Base-by-base conservation (phyloP, 352 stramenopile genomes). In the Thraustotheca clavata region DNA sequence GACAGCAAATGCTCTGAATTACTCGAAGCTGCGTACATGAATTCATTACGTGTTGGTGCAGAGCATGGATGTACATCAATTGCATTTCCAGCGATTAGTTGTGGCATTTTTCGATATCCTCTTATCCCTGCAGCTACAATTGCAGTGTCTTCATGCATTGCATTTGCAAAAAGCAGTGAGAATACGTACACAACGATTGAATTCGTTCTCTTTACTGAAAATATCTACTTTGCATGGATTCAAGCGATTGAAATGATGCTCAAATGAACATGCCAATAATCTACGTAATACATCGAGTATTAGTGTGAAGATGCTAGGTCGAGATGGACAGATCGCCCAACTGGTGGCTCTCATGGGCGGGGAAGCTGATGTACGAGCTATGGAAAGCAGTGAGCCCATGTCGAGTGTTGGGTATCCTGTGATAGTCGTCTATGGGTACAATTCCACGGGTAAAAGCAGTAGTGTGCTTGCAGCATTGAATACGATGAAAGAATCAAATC, bases 391-490 rank as follows among this genome's bases (percentile, higher is more conserved):
- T 9, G 78, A 88, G 69, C 27, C 57, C 3, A 69, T 73, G 55
- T 73, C 79, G 41, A 52, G 43, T 31, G 43, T 52, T 14, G 43
- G 43, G 11, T 60, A 72, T n/a, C 73, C 83, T 33, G 75, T 92
- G 3, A 68, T 88, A 27, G 70, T 93, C 3, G 71, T 91, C 0
- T 88, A 89, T 60, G 83, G 83, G 22, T 79, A 76, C 33, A 80
- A 83, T 27, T 89, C 81, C 11, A 86, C 80, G n/a, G 83, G 83
- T 49, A 93, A 93, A 67, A 88, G 77, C 48, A 49, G 76, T 49
- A 73, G 71, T n/a, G 75, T 91, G 49, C 69, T 71, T 22, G 71
- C 76, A 24, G 69, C 66, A 12, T 55, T 90, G 50, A 68, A 63
- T 18, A 43, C n/a, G 9, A 27, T 65, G 11, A 48, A 47, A 11